These are phyloP conservation scores for Phytophthora hybrid DNA, from an alignment of 352 stramenopile species.

Conservation along the genomic window DNA sequence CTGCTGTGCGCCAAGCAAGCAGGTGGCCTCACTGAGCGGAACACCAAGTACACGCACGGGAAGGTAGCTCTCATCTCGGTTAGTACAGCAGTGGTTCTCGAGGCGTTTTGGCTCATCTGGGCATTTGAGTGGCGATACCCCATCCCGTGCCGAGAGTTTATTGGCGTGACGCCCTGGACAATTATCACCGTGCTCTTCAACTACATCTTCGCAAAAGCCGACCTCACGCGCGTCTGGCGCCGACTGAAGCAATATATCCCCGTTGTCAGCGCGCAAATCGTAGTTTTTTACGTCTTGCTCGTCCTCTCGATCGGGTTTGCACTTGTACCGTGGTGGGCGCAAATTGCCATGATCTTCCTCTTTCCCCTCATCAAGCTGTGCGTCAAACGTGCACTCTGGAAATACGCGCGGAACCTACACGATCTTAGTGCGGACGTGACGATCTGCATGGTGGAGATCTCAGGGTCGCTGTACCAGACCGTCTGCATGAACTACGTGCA, in stretches of 20 bases:
- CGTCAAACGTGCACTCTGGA: slow-evolving; percentile 36
- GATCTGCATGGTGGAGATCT: no score
- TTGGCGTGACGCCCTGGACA: slow-evolving; percentile 6
- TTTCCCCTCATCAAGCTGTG: slow-evolving; percentile 29
- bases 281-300: slow-evolving; percentile 32
- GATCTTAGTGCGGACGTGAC: no score
- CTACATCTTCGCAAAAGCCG: slow-evolving; percentile 14
- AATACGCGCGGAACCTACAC: slow-evolving; percentile 24
- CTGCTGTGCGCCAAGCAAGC: slow-evolving; percentile 17
- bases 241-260: slow-evolving; percentile 21
- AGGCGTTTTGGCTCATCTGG: slow-evolving; percentile 14
- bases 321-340: slow-evolving; percentile 9
- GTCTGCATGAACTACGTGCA: no score
- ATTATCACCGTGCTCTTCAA: slow-evolving; percentile 14
- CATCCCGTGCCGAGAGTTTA: slow-evolving; percentile 21
- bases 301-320: slow-evolving; percentile 26
- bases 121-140: slow-evolving; percentile 22
- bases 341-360: slow-evolving; percentile 24
- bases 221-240: slow-evolving; percentile 4
- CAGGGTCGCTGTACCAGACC: no score
- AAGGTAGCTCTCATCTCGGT: slow-evolving; percentile 10
- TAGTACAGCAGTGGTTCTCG: slow-evolving; percentile 14
- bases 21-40: background rate
- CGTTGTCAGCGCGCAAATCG: slow-evolving; percentile 20
- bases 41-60: slow-evolving; percentile 25